Conservation (phyloP, 164 flowering plant species). For the Tinospora cordifolia region DNA sequence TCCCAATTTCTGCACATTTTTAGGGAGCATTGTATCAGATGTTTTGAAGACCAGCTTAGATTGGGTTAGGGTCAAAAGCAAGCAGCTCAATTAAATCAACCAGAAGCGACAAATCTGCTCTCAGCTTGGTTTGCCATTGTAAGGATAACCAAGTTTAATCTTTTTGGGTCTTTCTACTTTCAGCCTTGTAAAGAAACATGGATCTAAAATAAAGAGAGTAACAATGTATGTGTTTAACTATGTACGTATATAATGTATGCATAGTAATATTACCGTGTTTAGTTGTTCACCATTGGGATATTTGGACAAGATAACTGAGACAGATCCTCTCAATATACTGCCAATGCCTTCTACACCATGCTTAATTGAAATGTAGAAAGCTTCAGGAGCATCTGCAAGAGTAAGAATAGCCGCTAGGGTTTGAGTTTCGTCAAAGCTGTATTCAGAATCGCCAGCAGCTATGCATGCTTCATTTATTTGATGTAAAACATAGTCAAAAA, state of each 20-base stretch:
- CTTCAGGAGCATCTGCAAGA: constrained; percentile 91
- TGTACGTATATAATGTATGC: background rate
- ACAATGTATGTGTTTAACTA: too few relatives aligned
- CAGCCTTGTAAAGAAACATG: too few relatives aligned
- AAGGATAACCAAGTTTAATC: too few relatives aligned
- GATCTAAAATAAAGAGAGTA: too few relatives aligned
- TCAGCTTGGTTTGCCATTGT: too few relatives aligned
- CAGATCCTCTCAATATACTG: constrained; percentile 66
- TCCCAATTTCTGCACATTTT: too few relatives aligned
- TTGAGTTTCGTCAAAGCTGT: constrained; percentile 65
- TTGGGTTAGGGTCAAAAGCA: background rate
- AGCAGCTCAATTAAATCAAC: too few relatives aligned
- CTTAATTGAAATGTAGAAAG: constrained; percentile 80
- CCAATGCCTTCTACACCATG: constrained; percentile 89
- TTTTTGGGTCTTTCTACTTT: too few relatives aligned
- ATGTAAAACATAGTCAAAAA: constrained; percentile 84
- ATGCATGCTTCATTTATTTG: constrained; percentile 61
- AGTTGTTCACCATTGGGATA: constrained; percentile 65
- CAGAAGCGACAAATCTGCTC: too few relatives aligned
- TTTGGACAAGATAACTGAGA: constrained; percentile 57
- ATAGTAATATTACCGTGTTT: constrained; percentile 42
- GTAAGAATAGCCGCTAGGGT: constrained; percentile 62
- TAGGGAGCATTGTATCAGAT: background rate
- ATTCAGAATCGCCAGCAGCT: constrained; percentile 59
- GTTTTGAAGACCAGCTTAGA: background rate